Base-by-base conservation (phyloP, 352 stramenopile species). In the Phytophthora melonis region DNA sequence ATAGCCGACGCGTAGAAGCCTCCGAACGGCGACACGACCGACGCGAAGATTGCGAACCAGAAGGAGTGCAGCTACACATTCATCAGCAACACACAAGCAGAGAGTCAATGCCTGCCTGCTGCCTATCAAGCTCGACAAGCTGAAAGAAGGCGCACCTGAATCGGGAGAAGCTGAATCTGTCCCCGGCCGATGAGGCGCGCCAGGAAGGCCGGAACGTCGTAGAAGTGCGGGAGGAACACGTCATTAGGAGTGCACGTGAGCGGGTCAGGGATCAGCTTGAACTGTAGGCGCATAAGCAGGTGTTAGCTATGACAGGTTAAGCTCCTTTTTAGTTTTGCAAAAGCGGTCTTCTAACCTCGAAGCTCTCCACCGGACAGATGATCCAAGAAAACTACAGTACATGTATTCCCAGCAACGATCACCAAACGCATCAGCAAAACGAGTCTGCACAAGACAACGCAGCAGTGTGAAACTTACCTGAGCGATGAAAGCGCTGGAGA, bases 1-100 rank as follows among this genome's bases (percentile, higher is more conserved):
- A 99, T 99, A 23, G 98, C 98, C 47, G 92, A 99, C 3, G 98
- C 98, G 75, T 99, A 97, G 80, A 99, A 99, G 41, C 98, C 98
- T 58, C 98, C 98, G 79, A 99, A 99, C 25, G 98, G 98, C 32
- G 98, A 98, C n/a, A 99, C 94, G 25, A 99, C 77, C 49, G 94
- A 99, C 41, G 97, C 97, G 66, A 99, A 99, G 25, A 98, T 87
- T 13, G 94, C 97, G 71, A 99, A 98, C 75, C 96, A 93, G 19
- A 99, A 74, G 39, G 94, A 98, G 85, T 99, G 98, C 27, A 99
- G 68, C 88, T 99, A 82, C 14, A 62, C 64, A 5, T 54, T 34
- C 30, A 68, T 3, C 18, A 69, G 16, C 36, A 66, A 52, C 45
- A 21, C 30, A 45, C 21, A 32, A 21, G 49, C 13, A 65, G 30